Percentiles rank a stretch among this genome's conserved stretches.
Evolutionary conservation across 768 basidiomycete genomes (phyloP).

Genomic region (Panaeolus papilionaceus): DNA sequence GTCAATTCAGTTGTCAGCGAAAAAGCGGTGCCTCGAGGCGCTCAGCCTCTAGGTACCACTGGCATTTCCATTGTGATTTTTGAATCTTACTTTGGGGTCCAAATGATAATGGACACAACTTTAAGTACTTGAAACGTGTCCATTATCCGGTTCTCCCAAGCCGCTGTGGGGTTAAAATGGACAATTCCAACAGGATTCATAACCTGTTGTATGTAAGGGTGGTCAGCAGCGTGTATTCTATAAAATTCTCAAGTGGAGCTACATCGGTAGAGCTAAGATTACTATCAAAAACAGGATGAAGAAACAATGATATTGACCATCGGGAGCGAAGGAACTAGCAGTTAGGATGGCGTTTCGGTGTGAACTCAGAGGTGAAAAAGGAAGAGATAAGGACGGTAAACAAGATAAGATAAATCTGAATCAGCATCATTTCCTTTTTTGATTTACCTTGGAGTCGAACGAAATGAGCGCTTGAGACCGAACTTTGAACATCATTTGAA

Average conservation of each 20-base stretch:
- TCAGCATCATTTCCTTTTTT: constrained; percentile 11
- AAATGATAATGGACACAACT: neutral
- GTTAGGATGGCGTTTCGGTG: too few relatives aligned
- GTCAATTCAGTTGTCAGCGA: neutral
- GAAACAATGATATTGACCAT: neutral
- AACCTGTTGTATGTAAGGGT: neutral
- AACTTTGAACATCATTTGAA: neutral
- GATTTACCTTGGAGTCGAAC: neutral
- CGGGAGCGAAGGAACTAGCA: neutral
- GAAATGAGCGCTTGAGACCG: neutral
- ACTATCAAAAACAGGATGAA: neutral
- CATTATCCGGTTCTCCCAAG: neutral
- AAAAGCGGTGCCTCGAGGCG: neutral
- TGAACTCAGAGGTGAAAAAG: too few relatives aligned
- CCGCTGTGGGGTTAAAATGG: neutral
- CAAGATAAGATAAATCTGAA: neutral
- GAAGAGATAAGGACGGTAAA: neutral
- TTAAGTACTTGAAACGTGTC: neutral
- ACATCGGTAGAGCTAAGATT: neutral
- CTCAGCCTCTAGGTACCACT: neutral
- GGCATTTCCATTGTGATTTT: neutral
- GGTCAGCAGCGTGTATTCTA: neutral
- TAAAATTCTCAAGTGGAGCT: constrained; percentile 5
- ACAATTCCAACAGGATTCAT: neutral
- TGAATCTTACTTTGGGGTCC: neutral